Evolutionary conservation across 306 rosid genomes (phyloP).

Genomic region (Pachyrhizus erosus): DNA sequence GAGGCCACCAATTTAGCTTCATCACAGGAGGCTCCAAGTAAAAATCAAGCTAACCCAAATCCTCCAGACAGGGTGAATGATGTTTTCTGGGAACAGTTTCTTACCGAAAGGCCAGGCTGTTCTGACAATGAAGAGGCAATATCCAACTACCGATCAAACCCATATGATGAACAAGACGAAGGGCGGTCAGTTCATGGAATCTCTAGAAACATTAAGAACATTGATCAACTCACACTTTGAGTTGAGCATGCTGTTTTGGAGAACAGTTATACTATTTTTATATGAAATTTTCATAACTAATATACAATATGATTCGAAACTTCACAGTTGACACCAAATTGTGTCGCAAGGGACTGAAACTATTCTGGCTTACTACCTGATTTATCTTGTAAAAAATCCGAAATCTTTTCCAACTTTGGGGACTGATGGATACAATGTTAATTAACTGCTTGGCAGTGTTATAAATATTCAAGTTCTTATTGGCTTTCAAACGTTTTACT

Average conservation of each 20-base stretch:
- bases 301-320: slow-evolving; percentile 1
- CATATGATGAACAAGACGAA: slow-evolving; percentile 69
- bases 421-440: slow-evolving; percentile 26
- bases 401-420: neutral
- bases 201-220: slow-evolving; percentile 58
- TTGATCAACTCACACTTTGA: slow-evolving; percentile 72
- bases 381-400: neutral
- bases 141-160: slow-evolving; percentile 70
- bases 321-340: neutral
- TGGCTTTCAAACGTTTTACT: neutral
- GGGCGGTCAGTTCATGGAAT: slow-evolving; percentile 64
- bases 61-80: slow-evolving; percentile 84
- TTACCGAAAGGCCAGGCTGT: slow-evolving; percentile 96
- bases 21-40: slow-evolving; percentile 57
- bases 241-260: slow-evolving; percentile 48
- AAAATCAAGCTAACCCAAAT: slow-evolving; percentile 55
- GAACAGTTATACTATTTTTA: slow-evolving; percentile 7
- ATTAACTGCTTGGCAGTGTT: slow-evolving; percentile 28
- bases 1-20: slow-evolving; percentile 52
- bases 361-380: slow-evolving; percentile 9
- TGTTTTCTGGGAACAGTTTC: slow-evolving; percentile 96
- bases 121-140: slow-evolving; percentile 92
- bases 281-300: slow-evolving; percentile 15
- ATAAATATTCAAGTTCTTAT: slow-evolving; percentile 24
- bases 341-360: slow-evolving; percentile 14